Evolutionary conservation across 345 rosid species (phyloP).

Genomic region (Toxicodendron radicans): DNA sequence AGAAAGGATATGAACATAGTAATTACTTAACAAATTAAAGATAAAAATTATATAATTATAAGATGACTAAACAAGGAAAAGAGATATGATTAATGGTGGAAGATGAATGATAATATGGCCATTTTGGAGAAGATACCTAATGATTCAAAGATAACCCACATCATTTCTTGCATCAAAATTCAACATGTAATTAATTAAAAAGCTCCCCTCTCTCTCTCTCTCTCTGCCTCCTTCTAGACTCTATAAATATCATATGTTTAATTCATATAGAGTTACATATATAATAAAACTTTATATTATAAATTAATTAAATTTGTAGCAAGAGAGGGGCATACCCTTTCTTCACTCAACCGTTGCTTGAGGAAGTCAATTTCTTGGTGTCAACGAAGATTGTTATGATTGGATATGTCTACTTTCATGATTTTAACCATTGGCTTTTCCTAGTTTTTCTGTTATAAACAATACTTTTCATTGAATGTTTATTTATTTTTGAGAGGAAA

Average conservation of each 20-base stretch:
- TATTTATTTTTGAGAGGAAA: conserved; percentile 20
- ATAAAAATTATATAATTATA: too few relatives aligned
- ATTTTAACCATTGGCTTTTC: conserved; percentile 7
- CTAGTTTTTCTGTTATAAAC: not conserved
- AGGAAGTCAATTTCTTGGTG: conserved; percentile 36
- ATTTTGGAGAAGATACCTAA: conserved; percentile 31
- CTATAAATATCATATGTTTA: not conserved
- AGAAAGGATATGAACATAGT: not conserved
- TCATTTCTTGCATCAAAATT: conserved; percentile 41
- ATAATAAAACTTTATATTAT: too few relatives aligned
- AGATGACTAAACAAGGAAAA: conserved; percentile 7
- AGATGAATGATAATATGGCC: conserved; percentile 27
- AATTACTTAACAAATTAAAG: not conserved
- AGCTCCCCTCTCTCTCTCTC: conserved; percentile 18
- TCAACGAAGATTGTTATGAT: conserved; percentile 36
- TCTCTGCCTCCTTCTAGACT: conserved; percentile 2
- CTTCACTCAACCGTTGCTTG: conserved; percentile 32
- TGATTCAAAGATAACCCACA: conserved; percentile 30
- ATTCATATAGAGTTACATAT: not conserved
- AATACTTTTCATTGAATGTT: not conserved
- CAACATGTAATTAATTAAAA: conserved; percentile 26
- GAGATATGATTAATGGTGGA: conserved; percentile 17
- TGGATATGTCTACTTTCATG: conserved; percentile 34
- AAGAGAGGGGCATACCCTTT: conserved; percentile 1
- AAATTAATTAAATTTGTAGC: not conserved